Percentiles rank a stretch among this genome's conserved stretches.
phyloP scores from a whole-genome alignment of 2,329 filamentous ascomycete genomes.

The Penicillium sp. region DNA sequence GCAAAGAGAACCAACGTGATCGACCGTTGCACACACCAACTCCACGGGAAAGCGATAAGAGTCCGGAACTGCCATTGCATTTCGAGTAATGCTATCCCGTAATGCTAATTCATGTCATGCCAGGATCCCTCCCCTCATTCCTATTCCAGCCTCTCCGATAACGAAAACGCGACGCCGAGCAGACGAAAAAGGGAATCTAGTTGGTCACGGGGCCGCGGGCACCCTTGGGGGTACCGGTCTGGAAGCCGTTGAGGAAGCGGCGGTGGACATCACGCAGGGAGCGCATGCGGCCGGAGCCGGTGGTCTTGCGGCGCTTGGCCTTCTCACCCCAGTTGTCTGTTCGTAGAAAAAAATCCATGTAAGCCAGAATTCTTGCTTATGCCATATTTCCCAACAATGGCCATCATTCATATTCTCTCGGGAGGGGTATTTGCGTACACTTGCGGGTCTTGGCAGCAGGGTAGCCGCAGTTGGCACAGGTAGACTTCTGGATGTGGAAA shows the following conservation, averaged over 20 bases:
- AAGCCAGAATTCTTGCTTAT: constrained; percentile 24
- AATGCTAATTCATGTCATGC: constrained; percentile 40
- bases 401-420: constrained; percentile 9
- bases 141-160: constrained; percentile 38
- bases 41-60: constrained; percentile 37
- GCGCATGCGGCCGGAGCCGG: constrained; percentile 92
- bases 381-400: constrained; percentile 1
- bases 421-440: constrained; percentile 66
- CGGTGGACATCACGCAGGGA: constrained; percentile 90
- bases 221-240: constrained; percentile 80
- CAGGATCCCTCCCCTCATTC: constrained; percentile 32
- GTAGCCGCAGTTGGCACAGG: constrained; percentile 94
- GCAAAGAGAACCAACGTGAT: constrained; percentile 31
- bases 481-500: constrained; percentile 99
- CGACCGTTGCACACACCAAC: constrained; percentile 35
- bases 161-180: constrained; percentile 39
- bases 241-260: constrained; percentile 98
- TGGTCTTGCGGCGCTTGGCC: constrained; percentile 99
- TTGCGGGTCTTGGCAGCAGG: constrained; percentile 95
- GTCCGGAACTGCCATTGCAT: constrained; percentile 34
- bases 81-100: constrained; percentile 33
- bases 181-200: constrained; percentile 36
- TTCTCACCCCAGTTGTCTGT: constrained; percentile 99
- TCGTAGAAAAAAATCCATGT: constrained; percentile 24
- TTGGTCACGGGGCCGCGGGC: constrained; percentile 63